These are phyloP conservation scores for Brasenia schreberi DNA, from an alignment of 164 flowering plant species.

Conservation along the genomic window DNA sequence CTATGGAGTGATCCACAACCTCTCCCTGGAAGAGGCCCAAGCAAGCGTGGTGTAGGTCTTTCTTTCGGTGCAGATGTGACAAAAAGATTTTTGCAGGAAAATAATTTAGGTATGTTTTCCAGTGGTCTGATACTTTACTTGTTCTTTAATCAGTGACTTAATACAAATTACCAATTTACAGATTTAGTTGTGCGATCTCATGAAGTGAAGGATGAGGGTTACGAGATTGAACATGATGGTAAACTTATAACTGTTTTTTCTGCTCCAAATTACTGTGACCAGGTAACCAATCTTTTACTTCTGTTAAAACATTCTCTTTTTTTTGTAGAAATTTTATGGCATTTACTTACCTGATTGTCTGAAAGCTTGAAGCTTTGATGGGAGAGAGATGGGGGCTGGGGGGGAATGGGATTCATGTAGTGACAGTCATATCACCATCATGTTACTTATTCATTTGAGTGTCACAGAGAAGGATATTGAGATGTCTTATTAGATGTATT, in stretches of 20 bases:
- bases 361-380: neutral
- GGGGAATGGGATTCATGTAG: neutral
- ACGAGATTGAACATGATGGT: slow-evolving; percentile 93
- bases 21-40: slow-evolving; percentile 84
- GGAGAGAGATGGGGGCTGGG: neutral
- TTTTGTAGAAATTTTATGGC: neutral
- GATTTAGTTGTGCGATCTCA: slow-evolving; percentile 88
- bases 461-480: no score
- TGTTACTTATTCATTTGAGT: no score
- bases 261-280: slow-evolving; percentile 99
- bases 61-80: slow-evolving; percentile 95
- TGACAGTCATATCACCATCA: no score
- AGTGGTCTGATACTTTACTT: neutral
- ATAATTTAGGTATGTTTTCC: slow-evolving; percentile 51
- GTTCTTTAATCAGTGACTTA: neutral
- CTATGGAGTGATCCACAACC: slow-evolving; percentile 99
- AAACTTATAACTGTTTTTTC: slow-evolving; percentile 96
- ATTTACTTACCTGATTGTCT: neutral
- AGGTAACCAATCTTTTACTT: slow-evolving; percentile 36
- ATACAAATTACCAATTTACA: slow-evolving; percentile 14
- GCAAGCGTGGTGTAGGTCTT: slow-evolving; percentile 97
- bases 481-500: no score
- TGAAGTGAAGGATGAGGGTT: slow-evolving; percentile 98
- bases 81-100: slow-evolving; percentile 75
- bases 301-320: neutral